phyloP scores from a whole-genome alignment of 1,284 basidiomycete species.

The Taiwanofungus camphoratus region DNA sequence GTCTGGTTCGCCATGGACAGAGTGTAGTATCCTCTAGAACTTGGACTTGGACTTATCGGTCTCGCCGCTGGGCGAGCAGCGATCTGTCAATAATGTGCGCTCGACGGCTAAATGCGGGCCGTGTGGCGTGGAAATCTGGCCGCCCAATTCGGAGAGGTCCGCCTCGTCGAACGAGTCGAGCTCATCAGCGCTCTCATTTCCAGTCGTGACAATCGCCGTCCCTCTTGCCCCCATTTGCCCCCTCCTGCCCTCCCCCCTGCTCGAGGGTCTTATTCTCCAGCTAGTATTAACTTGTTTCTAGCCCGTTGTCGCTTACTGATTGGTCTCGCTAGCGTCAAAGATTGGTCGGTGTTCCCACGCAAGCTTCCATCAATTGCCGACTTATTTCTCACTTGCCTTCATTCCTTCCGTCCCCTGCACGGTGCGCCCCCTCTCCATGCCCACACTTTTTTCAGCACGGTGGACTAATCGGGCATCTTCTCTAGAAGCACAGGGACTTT shows the following conservation, averaged over 20 bases:
- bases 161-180: conserved; percentile 9
- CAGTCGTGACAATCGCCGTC: conserved; percentile 22
- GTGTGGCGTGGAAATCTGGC: conserved; percentile 6
- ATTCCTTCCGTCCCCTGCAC: conserved; percentile 14
- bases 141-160: conserved; percentile 17
- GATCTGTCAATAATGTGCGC: no score
- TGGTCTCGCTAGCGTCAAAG: conserved; percentile 12
- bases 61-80: no score
- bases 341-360: conserved; percentile 19
- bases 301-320: conserved; percentile 4
- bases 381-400: conserved; percentile 10
- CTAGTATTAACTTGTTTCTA: not conserved
- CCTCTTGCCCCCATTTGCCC: conserved; percentile 16
- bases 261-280: conserved; percentile 7
- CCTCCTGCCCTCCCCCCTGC: conserved; percentile 7
- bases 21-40: no score
- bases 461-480: conserved; percentile 5
- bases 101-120: not conserved
- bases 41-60: no score
- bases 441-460: not conserved
- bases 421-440: conserved; percentile 2
- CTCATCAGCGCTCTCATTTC: conserved; percentile 18
- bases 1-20: no score
- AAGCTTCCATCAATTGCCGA: conserved; percentile 18
- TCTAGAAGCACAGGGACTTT: not conserved